Evolutionary conservation across 306 rosid species (phyloP), one percentile per base, ranked within the genome.

Genomic region (Morella rubra): DNA sequence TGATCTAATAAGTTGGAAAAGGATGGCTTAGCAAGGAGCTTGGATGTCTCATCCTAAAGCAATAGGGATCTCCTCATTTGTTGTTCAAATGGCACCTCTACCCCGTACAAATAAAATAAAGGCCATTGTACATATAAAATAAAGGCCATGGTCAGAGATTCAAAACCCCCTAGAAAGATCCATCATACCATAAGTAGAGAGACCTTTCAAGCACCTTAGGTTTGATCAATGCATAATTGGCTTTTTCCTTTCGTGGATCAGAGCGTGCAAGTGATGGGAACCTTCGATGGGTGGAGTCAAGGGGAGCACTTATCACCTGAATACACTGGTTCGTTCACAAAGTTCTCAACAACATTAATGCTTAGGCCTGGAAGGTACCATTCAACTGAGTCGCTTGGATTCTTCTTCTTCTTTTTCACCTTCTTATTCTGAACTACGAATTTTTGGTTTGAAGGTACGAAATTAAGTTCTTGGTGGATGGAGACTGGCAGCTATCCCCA

Each of bases 191-290:
- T 32, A 32, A 32, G 3, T 32, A 32, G 37, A 32, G 37, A 32
- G 37, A 32, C 37, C 37, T 2, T 32, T 32, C 37, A 32, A 32
- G 37, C 37, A 2, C 37, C 37, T 32, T 32, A 2, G 37, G 37
- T 32, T 32, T 32, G 37, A 32, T 32, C 37, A 32, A 32, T 32
- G 37, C 37, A 32, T 32, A 50, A 72, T 72, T 45, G 46, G 75
- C 11, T 59, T 62, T 67, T 56, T 76, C 68, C 49, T 74, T 24
- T 77, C 75, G 54, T 42, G 67, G 68, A 19, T 64, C 73, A 95
- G 98, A 83, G 92, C 51, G 97, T 95, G 80, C 97, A 95, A 89
- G 91, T 95, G 50, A 90, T 90, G 99, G 99, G 99, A 32, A 87
- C 85, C 49, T 95, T 95, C 73, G 98, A 95, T 75, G 97, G 99